phyloP scores from a whole-genome alignment of 2,329 filamentous ascomycete genomes.

The Pestalotiopsis sp. region DNA sequence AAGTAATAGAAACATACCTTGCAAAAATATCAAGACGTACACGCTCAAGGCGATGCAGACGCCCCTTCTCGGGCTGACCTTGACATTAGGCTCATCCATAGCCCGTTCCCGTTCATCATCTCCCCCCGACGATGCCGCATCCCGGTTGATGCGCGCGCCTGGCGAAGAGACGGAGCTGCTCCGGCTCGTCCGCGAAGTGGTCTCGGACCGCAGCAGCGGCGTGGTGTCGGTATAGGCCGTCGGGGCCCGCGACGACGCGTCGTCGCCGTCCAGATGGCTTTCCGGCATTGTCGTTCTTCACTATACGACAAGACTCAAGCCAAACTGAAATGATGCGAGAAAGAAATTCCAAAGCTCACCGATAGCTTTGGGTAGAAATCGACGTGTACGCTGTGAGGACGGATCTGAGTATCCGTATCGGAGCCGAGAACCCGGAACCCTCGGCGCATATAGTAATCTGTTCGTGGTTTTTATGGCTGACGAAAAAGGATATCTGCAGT shows the following conservation, averaged over 20 bases:
- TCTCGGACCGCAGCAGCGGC: constrained; percentile 28
- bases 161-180: neutral
- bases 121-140: constrained; percentile 9
- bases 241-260: constrained; percentile 17
- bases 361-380: neutral
- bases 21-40: constrained; percentile 61
- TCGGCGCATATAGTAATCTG: neutral
- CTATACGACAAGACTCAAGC: too few species aligned
- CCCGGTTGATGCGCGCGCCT: neutral
- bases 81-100: constrained; percentile 31
- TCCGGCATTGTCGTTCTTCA: constrained; percentile 4
- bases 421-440: neutral
- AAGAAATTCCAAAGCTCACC: neutral
- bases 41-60: constrained; percentile 54
- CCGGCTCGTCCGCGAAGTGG: constrained; percentile 20
- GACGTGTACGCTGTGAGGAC: neutral
- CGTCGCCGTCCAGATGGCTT: constrained; percentile 13
- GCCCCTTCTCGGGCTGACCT: constrained; percentile 35
- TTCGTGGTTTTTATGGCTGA: too few species aligned
- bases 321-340: neutral
- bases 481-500: neutral
- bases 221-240: constrained; percentile 27
- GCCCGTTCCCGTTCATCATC: neutral
- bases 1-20: constrained; percentile 44
- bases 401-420: neutral